These are phyloP conservation scores for Suillus paluster DNA, from an alignment of 768 basidiomycete species.

Conservation along the genomic window DNA sequence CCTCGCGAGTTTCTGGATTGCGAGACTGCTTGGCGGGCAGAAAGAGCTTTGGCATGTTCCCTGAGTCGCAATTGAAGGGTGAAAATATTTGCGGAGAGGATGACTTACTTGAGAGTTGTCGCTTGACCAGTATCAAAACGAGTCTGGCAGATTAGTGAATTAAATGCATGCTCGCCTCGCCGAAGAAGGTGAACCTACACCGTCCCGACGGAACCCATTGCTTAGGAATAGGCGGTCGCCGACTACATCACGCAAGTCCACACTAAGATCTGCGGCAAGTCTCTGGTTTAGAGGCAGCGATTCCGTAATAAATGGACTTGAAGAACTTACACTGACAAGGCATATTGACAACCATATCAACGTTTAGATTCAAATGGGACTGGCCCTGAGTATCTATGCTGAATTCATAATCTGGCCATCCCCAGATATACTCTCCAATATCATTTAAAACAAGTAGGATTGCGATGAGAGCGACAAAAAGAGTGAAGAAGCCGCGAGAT, in stretches of 20 bases:
- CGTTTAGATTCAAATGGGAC: constrained; percentile 80
- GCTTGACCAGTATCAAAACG: constrained; percentile 85
- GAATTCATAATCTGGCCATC: constrained; percentile 91
- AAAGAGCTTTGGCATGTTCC: constrained; percentile 67
- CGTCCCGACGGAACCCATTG: constrained; percentile 80
- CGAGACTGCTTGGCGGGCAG: constrained; percentile 68
- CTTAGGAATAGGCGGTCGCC: constrained; percentile 90
- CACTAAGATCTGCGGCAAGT: constrained; percentile 66
- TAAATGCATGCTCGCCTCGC: neutral
- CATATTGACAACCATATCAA: constrained; percentile 93
- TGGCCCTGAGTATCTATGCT: constrained; percentile 71
- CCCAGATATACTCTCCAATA: constrained; percentile 89
- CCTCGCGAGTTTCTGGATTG: constrained; percentile 80
- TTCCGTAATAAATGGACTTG: neutral
- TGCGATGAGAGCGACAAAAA: constrained; percentile 69
- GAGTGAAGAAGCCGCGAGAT: constrained; percentile 79
- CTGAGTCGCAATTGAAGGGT: constrained; percentile 34
- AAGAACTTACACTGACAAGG: constrained; percentile 84
- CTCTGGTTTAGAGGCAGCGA: constrained; percentile 7
- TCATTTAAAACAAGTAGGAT: constrained; percentile 85
- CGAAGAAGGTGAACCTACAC: constrained; percentile 50
- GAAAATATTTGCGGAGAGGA: neutral
- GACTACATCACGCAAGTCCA: constrained; percentile 92
- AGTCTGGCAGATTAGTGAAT: constrained; percentile 47
- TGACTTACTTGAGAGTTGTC: constrained; percentile 60